Evolutionary conservation across 1,139 yeast species (phyloP).

Genomic region (Yamadazyma oceani): DNA sequence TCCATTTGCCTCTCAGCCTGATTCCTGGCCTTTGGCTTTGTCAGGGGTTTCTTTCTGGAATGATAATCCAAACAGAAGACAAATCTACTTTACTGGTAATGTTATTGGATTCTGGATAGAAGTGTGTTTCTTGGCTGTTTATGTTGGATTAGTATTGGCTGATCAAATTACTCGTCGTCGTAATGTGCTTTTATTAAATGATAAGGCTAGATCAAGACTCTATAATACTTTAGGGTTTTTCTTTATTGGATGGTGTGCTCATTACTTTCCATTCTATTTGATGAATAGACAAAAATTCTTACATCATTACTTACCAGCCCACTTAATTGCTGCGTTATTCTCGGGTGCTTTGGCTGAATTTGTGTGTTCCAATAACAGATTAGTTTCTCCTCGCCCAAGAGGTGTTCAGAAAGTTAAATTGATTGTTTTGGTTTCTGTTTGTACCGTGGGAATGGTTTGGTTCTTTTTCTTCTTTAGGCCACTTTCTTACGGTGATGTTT

Average conservation of each 20-base stretch:
- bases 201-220: slow-evolving; percentile 67
- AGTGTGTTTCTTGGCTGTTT: slow-evolving; percentile 64
- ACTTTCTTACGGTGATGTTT: slow-evolving; percentile 76
- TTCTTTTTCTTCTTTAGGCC: slow-evolving; percentile 81
- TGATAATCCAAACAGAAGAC: slow-evolving; percentile 58
- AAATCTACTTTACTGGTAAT: slow-evolving; percentile 90
- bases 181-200: slow-evolving; percentile 55
- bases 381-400: slow-evolving; percentile 13
- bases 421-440: slow-evolving; percentile 34
- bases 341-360: slow-evolving; percentile 84
- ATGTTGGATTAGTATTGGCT: slow-evolving; percentile 59
- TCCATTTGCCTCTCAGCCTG: slow-evolving; percentile 95
- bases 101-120: slow-evolving; percentile 92
- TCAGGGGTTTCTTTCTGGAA: slow-evolving; percentile 98
- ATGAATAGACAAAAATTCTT: slow-evolving; percentile 93
- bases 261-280: slow-evolving; percentile 85
- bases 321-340: slow-evolving; percentile 80
- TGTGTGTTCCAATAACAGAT: slow-evolving; percentile 59
- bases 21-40: slow-evolving; percentile 88
- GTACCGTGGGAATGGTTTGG: slow-evolving; percentile 51
- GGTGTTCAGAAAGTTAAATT: slow-evolving; percentile 29
- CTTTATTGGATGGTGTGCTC: slow-evolving; percentile 84
- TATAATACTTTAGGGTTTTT: slow-evolving; percentile 84
- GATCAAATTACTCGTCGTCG: slow-evolving; percentile 83
- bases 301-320: slow-evolving; percentile 97